Percentiles rank a stretch among this genome's conserved stretches.
These are phyloP conservation scores for Cornus florida DNA, from an alignment of 148 eudicot species.

Conservation along the genomic window DNA sequence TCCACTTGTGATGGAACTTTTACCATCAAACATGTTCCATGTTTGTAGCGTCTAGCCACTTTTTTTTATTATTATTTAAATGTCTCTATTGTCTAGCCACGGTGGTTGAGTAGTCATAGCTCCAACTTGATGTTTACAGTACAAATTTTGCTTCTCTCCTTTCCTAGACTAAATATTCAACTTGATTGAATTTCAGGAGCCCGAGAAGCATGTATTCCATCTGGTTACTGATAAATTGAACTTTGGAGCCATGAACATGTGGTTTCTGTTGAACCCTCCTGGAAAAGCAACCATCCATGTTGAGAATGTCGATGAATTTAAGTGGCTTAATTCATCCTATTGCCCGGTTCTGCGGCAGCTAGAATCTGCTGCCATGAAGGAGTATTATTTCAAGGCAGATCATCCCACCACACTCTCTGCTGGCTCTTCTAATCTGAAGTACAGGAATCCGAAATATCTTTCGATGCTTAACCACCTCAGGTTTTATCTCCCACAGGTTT, in stretches of 20 bases:
- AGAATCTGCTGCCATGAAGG: constrained; percentile 75
- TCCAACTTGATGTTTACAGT: background rate
- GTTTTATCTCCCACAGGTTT: constrained; percentile 86
- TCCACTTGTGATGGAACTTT: background rate
- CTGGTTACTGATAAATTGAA: constrained; percentile 89
- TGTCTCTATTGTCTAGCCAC: too few relatives aligned
- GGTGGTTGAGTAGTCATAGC: background rate
- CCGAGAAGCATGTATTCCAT: constrained; percentile 91
- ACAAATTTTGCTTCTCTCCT: background rate
- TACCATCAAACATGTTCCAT: background rate
- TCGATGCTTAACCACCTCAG: constrained; percentile 92
- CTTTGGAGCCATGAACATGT: constrained; percentile 92
- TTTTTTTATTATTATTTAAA: too few relatives aligned
- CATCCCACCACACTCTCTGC: constrained; percentile 40
- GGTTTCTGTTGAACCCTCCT: constrained; percentile 91
- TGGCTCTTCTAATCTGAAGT: constrained; percentile 48
- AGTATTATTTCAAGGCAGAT: constrained; percentile 48
- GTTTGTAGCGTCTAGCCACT: background rate
- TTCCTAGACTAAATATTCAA: constrained; percentile 3
- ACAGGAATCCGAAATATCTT: constrained; percentile 71
- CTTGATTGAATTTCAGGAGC: constrained; percentile 56
- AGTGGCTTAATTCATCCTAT: constrained; percentile 95
- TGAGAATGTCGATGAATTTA: constrained; percentile 88
- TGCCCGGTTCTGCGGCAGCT: constrained; percentile 86
- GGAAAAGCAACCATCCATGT: constrained; percentile 89